Evolutionary conservation across 495 filamentous ascomycete genomes (phyloP).

Genomic region (Aspergillus asperescens): DNA sequence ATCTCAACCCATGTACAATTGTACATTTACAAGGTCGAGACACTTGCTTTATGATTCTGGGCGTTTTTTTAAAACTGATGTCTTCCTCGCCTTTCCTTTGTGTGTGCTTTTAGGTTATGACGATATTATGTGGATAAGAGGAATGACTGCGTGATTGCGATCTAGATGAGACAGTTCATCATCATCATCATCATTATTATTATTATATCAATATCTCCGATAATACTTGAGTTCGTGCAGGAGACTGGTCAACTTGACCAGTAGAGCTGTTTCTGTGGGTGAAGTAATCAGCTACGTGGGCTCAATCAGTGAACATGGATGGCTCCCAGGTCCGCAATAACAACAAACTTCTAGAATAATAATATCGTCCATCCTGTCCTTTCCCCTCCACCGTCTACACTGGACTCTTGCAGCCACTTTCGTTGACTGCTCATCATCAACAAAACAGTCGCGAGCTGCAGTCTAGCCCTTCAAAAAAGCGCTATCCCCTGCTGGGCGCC

Average conservation of each 20-base stretch:
- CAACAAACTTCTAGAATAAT: neutral
- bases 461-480: constrained; percentile 5
- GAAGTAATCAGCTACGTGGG: neutral
- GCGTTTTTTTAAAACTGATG: neutral
- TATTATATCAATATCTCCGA: neutral
- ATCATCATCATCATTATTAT: neutral
- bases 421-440: neutral
- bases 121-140: constrained; percentile 5
- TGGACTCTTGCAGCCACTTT: neutral
- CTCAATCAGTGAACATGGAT: too few relatives aligned
- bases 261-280: neutral
- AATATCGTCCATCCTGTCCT: neutral
- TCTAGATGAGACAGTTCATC: neutral
- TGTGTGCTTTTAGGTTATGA: constrained; percentile 2
- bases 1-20: neutral
- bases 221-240: neutral
- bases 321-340: too few relatives aligned
- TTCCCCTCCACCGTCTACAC: neutral
- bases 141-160: neutral
- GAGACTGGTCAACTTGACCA: neutral
- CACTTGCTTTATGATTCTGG: neutral
- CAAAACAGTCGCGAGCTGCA: neutral
- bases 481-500: constrained; percentile 5
- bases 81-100: neutral
- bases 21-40: neutral